Base-by-base conservation (phyloP, 441 rosid species). In the Hura crepitans region DNA sequence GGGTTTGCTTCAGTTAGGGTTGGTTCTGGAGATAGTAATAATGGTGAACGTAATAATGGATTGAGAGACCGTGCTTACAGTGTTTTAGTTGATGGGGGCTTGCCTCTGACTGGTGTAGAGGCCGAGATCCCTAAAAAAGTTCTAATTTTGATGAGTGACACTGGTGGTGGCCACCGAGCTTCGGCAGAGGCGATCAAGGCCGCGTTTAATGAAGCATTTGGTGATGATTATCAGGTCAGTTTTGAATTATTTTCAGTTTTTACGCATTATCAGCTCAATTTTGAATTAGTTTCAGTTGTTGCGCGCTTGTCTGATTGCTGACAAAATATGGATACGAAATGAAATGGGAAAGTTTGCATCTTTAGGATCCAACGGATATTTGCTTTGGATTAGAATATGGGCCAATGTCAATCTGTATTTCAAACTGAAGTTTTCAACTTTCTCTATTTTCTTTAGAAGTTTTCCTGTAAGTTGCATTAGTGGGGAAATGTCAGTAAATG, bases 91-190 rank as follows among this genome's bases (percentile, higher is more conserved):
- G 88, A 76, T 2, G 94, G 87, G 71, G 92, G 89, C 2, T 75
- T 77, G 84, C 85, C 85, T 25, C 78, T 81, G 80, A 86, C 82
- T 75, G 81, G 74, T 0, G 83, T 79, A 1, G 94, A 53, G 79
- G 71, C 72, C 45, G 86, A 80, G 72, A 60, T 70, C 30, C 90
- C 91, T 0, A 94, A 90, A 77, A 94, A 83, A 70, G 94, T 94
- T 66, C 74, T 92, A 79, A 92, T 94, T 82, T 82, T 94, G 88
- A 94, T 94, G 99, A 94, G 97, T 71, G 97, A 94, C 65, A 94
- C 99, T 5, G 97, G 99, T 27, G 99, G 99, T 6, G 99, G 99
- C 53, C 99, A 94, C 62, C 66, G 99, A 76, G 96, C 99, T 60
- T 94, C 99, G 20, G 99, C 99, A 4, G 97, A 94, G 77, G 99